These are phyloP conservation scores for Brassica balearica DNA, from an alignment of 441 rosid species.

Conservation along the genomic window DNA sequence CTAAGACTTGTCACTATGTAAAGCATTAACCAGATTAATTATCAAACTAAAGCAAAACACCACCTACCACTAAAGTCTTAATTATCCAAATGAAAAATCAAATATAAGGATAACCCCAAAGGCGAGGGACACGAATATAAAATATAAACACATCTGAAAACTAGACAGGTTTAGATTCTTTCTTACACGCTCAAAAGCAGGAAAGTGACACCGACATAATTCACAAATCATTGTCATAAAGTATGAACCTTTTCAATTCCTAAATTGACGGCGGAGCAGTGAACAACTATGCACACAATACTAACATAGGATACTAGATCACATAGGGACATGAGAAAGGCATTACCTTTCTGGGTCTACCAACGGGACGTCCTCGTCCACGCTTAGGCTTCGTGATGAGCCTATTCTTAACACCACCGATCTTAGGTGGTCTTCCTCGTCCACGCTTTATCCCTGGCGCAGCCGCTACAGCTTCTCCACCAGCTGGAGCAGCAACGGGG, in stretches of 20 bases:
- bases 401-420: conserved; percentile 43
- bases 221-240: conserved; percentile 30
- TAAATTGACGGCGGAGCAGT: not conserved
- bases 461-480: conserved; percentile 19
- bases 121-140: conserved; percentile 19
- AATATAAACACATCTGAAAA: not conserved
- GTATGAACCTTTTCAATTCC: conserved; percentile 7
- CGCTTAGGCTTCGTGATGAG: conserved; percentile 39
- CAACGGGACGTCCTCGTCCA: conserved; percentile 50
- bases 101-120: not conserved
- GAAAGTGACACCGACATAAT: conserved; percentile 35
- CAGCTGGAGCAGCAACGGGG: conserved; percentile 6
- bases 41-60: conserved; percentile 26
- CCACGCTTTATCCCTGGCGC: conserved; percentile 52
- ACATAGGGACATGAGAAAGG: not conserved
- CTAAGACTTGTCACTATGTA: not conserved
- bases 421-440: conserved; percentile 65
- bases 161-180: conserved; percentile 19
- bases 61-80: conserved; percentile 24
- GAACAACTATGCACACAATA: not conserved
- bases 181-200: conserved; percentile 13
- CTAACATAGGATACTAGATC: not conserved
- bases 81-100: conserved; percentile 16
- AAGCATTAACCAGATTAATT: not conserved
- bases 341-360: conserved; percentile 59